Conservation (phyloP, 1,284 basidiomycete genomes). For the Ganoderma multipileum region DNA sequence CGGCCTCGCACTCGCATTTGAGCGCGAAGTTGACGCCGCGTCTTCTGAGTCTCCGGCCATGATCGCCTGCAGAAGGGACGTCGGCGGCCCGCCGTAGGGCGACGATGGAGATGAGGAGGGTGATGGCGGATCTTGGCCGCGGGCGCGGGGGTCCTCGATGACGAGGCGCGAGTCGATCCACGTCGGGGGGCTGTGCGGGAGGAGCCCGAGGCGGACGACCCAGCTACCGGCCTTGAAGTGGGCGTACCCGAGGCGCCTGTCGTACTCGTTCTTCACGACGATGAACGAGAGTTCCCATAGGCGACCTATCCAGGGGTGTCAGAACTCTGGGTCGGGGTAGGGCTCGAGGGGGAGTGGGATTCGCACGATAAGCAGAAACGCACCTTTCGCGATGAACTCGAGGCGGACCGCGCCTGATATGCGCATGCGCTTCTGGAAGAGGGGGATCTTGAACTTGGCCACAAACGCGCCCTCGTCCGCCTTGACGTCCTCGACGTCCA, state of each 20-base stretch:
- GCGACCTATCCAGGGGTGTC: slow-evolving; percentile 49
- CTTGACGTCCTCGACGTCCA: slow-evolving; percentile 55
- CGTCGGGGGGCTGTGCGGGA: slow-evolving; percentile 66
- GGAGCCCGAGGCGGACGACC: slow-evolving; percentile 59
- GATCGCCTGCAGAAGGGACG: slow-evolving; percentile 20
- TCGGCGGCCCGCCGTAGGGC: slow-evolving; percentile 15
- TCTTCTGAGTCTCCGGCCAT: slow-evolving; percentile 1
- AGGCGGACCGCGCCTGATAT: slow-evolving; percentile 58
- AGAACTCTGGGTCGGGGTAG: not conserved
- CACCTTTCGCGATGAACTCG: slow-evolving; percentile 76
- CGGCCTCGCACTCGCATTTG: slow-evolving; percentile 30
- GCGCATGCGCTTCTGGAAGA: slow-evolving; percentile 77
- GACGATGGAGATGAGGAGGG: slow-evolving; percentile 18
- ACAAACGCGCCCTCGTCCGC: slow-evolving; percentile 59
- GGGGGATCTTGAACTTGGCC: slow-evolving; percentile 56
- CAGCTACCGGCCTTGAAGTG: slow-evolving; percentile 52
- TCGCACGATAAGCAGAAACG: slow-evolving; percentile 23
- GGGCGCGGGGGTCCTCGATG: slow-evolving; percentile 48
- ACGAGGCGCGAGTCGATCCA: slow-evolving; percentile 64
- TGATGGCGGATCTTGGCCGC: too few relatives aligned
- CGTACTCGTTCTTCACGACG: slow-evolving; percentile 39
- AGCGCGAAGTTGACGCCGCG: slow-evolving; percentile 10
- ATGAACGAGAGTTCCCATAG: slow-evolving; percentile 68
- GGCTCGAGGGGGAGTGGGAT: not conserved
- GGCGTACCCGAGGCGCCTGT: slow-evolving; percentile 23